These are phyloP conservation scores for Penicillium thymicola DNA, from an alignment of 2,329 filamentous ascomycete genomes.

Conservation along the genomic window DNA sequence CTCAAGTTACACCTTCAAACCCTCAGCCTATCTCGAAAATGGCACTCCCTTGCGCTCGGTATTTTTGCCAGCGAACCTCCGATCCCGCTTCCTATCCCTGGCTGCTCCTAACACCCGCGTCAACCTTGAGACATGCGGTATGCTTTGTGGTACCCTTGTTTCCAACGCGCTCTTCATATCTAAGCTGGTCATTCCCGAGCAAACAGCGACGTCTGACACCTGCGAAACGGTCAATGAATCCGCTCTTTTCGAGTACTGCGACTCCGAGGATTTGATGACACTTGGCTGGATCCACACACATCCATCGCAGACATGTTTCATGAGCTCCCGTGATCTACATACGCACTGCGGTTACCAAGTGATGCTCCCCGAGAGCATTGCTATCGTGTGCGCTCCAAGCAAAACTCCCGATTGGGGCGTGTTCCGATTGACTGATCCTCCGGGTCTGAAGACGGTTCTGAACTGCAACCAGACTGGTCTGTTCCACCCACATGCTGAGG, in stretches of 20 bases:
- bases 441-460: conserved; percentile 80
- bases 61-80: conserved; percentile 76
- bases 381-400: conserved; percentile 89
- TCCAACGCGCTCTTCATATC: conserved; percentile 93
- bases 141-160: conserved; percentile 84
- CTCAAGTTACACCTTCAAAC: conserved; percentile 71
- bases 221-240: conserved; percentile 90
- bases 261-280: conserved; percentile 76
- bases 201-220: conserved; percentile 84
- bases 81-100: conserved; percentile 68
- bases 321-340: conserved; percentile 90
- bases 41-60: conserved; percentile 81
- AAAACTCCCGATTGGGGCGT: conserved; percentile 76
- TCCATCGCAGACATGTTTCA: conserved; percentile 93
- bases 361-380: conserved; percentile 94
- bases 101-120: conserved; percentile 72
- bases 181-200: conserved; percentile 83
- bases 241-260: conserved; percentile 83
- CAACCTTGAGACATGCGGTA: conserved; percentile 92
- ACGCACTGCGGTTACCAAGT: conserved; percentile 93
- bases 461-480: conserved; percentile 72
- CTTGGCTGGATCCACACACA: conserved; percentile 98
- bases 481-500: conserved; percentile 74
- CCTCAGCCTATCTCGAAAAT: conserved; percentile 84
- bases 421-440: conserved; percentile 89